These are phyloP conservation scores for Epichloe gansuensis DNA, from an alignment of 2,329 filamentous ascomycete genomes.

Conservation along the genomic window DNA sequence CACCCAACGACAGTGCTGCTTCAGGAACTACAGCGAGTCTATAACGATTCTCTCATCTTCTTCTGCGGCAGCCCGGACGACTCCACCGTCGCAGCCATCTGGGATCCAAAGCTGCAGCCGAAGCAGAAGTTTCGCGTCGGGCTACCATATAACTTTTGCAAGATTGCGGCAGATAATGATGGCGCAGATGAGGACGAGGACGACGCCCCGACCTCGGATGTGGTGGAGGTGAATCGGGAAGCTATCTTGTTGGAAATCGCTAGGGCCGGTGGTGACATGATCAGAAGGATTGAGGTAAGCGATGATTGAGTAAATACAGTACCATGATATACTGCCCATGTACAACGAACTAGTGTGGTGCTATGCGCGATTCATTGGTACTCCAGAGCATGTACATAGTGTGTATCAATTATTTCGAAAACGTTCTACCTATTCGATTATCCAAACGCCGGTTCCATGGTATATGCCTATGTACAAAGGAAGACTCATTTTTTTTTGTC, in stretches of 20 bases:
- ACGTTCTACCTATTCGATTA: conserved; percentile 9
- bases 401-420: neutral
- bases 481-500: conserved; percentile 22
- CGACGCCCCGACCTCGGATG: conserved; percentile 13
- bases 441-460: conserved; percentile 7
- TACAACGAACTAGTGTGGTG: no score
- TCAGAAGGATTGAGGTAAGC: conserved; percentile 50
- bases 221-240: conserved; percentile 52
- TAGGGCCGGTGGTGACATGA: conserved; percentile 52
- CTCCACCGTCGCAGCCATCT: conserved; percentile 42
- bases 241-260: conserved; percentile 64
- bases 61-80: conserved; percentile 58
- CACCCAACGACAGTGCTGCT: conserved; percentile 53
- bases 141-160: conserved; percentile 47
- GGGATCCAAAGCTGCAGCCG: conserved; percentile 40
- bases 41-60: conserved; percentile 61
- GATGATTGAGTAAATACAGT: conserved; percentile 5
- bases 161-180: conserved; percentile 10
- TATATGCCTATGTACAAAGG: conserved; percentile 16
- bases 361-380: no score
- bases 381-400: neutral
- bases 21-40: conserved; percentile 53
- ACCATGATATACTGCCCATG: no score
- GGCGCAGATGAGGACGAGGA: conserved; percentile 23
- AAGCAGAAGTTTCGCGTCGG: conserved; percentile 56